Evolutionary conservation across 495 filamentous ascomycete species (phyloP), one percentile per base, ranked within the genome.

Genomic region (Penicillium nucicola): DNA sequence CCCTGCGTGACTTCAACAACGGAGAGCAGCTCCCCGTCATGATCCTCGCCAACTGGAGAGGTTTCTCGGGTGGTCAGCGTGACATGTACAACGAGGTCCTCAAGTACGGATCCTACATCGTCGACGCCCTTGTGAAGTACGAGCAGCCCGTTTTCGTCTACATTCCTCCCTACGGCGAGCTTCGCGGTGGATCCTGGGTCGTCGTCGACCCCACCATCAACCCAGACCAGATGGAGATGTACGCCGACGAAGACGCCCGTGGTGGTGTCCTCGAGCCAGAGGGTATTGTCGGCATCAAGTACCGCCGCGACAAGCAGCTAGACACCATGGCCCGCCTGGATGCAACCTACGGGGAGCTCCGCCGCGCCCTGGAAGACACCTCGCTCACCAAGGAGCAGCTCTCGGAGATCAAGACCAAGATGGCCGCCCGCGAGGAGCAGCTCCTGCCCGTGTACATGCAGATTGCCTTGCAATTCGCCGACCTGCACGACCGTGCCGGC

Each of bases 81-180:
- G 93, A 98, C 70, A 98, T 98, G 93, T 98, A 96, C 84, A 96
- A 97, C 74, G 93, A 98, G 72, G 95, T 98, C 8, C 84, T 98
- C 68, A 98, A 98, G 78, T 98, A 98, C 66, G 93, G 93, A 58
- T 95, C 90, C 12, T 96, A 92, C 80, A 98, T 98, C 60, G 93
- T 98, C 53, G 93, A 98, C 67, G 92, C 93, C 36, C 83, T 98
- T 25, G 91, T 96, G 79, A 93, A 96, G 70, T 97, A 90, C 62
- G 91, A 97, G 80, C 93, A 98, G 76, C 93, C 93, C 12, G 85
- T 97, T 62, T 97, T 98, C 69, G 88, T 98, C 39, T 98, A 98
- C 75, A 98, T 98, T 67, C 93, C 93, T 56, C 93, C 93, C 5
- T 88, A 85, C 69, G 93, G 93, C 54, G 93, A 98, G 70, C 86